Conservation (phyloP, 176 grass and related monocot species). For the Rhynchospora tenuis region DNA sequence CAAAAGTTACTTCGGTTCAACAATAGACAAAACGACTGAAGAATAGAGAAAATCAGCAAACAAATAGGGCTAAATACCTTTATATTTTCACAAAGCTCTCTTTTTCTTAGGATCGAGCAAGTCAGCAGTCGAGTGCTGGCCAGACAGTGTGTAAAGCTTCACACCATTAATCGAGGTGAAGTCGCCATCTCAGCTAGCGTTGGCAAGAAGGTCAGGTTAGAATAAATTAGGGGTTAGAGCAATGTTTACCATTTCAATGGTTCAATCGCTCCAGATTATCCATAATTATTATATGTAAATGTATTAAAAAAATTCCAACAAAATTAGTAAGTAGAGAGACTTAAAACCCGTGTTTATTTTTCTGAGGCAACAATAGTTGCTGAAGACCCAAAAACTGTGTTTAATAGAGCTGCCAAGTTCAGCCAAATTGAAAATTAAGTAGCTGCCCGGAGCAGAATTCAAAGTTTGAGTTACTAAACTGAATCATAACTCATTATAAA, state of each 20-base stretch:
- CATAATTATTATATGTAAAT: too few relatives aligned
- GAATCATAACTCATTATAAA: too few relatives aligned
- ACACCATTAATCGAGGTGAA: slow-evolving; percentile 77
- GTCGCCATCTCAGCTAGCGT: not conserved
- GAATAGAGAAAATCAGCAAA: not conserved
- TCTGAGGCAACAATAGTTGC: too few relatives aligned
- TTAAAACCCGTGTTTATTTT: too few relatives aligned
- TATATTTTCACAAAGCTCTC: slow-evolving; percentile 59
- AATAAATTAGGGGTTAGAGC: slow-evolving; percentile 1
- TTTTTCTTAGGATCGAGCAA: slow-evolving; percentile 71
- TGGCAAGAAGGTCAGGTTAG: not conserved
- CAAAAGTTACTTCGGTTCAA: not conserved
- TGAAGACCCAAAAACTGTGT: too few relatives aligned
- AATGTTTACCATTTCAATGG: not conserved
- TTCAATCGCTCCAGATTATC: too few relatives aligned
- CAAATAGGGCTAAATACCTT: slow-evolving; percentile 20
- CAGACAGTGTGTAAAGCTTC: slow-evolving; percentile 65
- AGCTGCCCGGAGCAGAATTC: too few relatives aligned
- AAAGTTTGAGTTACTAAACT: too few relatives aligned
- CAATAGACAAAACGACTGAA: not conserved
- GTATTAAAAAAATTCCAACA: too few relatives aligned
- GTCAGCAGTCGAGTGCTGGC: slow-evolving; percentile 43
- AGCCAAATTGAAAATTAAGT: too few relatives aligned
- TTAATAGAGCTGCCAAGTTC: too few relatives aligned
- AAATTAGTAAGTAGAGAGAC: too few relatives aligned